A percentile compares a stretch with the other conserved stretches of the same genome.
phyloP scores from a whole-genome alignment of 164 flowering plant genomes.

The Vitis rupestris region DNA sequence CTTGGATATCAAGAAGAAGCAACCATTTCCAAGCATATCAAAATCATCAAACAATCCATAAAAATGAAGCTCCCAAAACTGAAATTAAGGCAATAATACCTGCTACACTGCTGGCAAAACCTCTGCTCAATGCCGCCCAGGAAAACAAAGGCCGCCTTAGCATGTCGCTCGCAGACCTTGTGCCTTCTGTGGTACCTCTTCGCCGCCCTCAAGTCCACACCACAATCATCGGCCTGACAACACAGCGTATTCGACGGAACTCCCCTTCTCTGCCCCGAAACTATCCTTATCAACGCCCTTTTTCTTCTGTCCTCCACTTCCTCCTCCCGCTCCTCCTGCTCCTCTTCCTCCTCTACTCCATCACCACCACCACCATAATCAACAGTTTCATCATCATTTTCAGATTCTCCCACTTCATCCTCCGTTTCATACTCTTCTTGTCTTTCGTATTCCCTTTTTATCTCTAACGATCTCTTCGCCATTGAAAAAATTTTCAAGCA shows the following conservation, averaged over 20 bases:
- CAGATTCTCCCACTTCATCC: not conserved
- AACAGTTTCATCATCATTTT: not conserved
- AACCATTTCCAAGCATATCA: no score
- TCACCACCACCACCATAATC: no score
- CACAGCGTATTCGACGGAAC: not conserved
- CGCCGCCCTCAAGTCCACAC: not conserved
- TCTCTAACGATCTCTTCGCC: conserved; percentile 8
- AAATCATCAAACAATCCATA: no score
- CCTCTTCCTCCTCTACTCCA: no score
- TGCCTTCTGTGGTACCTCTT: conserved; percentile 18
- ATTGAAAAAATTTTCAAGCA: not conserved
- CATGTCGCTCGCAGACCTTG: conserved; percentile 20
- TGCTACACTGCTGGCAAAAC: conserved; percentile 32
- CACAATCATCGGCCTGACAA: conserved; percentile 16
- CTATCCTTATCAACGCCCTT: conserved; percentile 1
- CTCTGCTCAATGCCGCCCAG: conserved; percentile 17
- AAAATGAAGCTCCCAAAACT: no score
- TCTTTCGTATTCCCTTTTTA: not conserved
- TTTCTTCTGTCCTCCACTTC: not conserved
- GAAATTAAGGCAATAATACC: conserved; percentile 8
- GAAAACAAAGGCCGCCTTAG: conserved; percentile 16
- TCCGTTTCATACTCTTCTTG: not conserved
- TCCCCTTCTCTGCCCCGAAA: not conserved
- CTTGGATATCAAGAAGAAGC: no score
- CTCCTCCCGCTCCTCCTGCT: not conserved